Percentiles rank a stretch among this genome's conserved stretches.
phyloP scores from a whole-genome alignment of 805 yeast genomes.

The Cyberlindnera suaveolens region DNA sequence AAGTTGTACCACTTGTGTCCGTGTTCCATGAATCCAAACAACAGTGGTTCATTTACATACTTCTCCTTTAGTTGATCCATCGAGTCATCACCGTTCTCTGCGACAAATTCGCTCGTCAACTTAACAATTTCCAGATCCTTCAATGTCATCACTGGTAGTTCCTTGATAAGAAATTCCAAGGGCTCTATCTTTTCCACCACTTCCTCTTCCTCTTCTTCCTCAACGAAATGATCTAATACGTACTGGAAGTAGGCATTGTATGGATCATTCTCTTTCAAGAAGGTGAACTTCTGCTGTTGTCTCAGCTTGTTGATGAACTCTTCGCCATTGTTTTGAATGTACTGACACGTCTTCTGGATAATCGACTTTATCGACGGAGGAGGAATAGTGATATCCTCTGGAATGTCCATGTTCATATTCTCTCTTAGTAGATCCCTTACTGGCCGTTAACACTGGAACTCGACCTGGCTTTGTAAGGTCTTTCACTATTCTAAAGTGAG shows the following conservation, averaged over 20 bases:
- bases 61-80: constrained; percentile 30
- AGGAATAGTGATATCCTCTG: constrained; percentile 44
- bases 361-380: constrained; percentile 44
- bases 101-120: constrained; percentile 63
- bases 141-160: constrained; percentile 39
- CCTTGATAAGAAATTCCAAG: constrained; percentile 10
- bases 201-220: constrained; percentile 10
- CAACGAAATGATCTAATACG: constrained; percentile 32
- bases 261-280: constrained; percentile 48
- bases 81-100: constrained; percentile 48
- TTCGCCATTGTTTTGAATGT: constrained; percentile 62
- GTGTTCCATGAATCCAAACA: constrained; percentile 60
- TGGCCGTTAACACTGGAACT: no score
- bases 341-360: constrained; percentile 67
- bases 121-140: constrained; percentile 67
- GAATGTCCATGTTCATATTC: constrained; percentile 22
- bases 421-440: background rate
- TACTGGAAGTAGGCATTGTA: constrained; percentile 52
- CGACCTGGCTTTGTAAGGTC: no score
- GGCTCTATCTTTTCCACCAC: constrained; percentile 4
- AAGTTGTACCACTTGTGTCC: constrained; percentile 54
- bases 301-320: constrained; percentile 56
- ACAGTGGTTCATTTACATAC: constrained; percentile 34
- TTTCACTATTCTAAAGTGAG: no score
- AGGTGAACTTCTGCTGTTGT: constrained; percentile 54